Percentiles rank a stretch among this genome's conserved stretches.
Conservation (phyloP, 108 stramenopile genomes). For the Nannochloropsis salina region DNA sequence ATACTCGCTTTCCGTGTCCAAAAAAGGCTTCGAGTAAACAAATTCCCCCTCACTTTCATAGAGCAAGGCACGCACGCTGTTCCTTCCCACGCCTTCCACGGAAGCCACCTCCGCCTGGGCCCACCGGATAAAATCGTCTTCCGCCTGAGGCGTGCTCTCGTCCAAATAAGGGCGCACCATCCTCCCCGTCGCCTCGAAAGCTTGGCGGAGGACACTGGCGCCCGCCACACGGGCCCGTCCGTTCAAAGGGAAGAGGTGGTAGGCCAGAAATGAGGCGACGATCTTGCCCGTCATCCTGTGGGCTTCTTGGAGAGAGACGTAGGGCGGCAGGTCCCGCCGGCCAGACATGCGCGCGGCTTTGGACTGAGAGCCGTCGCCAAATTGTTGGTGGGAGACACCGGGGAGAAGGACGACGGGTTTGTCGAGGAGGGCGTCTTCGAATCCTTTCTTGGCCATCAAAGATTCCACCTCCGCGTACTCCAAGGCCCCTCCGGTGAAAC, state of each 20-base stretch:
- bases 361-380: neutral
- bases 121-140: conserved; percentile 17
- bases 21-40: neutral
- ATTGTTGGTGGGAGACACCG: neutral
- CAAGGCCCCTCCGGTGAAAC: neutral
- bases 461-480: conserved; percentile 11
- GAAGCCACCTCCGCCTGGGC: conserved; percentile 8
- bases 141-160: neutral
- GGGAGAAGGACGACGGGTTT: neutral
- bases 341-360: neutral
- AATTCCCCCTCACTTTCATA: neutral
- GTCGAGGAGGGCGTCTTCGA: neutral
- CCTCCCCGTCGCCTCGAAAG: neutral
- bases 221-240: neutral
- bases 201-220: neutral
- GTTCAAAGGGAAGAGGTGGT: neutral
- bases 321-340: neutral
- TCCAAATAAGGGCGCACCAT: neutral
- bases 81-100: conserved; percentile 3
- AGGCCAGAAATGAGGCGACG: neutral
- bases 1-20: neutral
- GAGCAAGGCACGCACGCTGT: neutral
- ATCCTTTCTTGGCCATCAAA: neutral
- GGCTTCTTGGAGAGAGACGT: neutral
- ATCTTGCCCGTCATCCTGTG: conserved; percentile 2